Percentiles rank a stretch among this genome's conserved stretches.
Conservation (phyloP, 2,329 filamentous ascomycete genomes). For the Fusarium robinianum region DNA sequence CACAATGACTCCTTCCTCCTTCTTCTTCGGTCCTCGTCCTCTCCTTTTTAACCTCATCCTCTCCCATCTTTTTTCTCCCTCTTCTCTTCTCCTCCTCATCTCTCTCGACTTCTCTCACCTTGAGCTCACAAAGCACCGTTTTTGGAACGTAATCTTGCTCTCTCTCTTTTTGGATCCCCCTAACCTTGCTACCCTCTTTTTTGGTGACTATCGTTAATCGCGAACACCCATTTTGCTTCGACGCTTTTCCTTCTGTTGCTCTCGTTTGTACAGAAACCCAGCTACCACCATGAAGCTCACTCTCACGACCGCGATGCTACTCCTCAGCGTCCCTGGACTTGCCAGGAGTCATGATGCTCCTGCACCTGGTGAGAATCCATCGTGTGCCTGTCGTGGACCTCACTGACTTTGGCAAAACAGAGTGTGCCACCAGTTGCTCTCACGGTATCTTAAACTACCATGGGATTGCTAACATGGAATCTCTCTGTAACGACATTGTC, state of each 20-base stretch:
- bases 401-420: constrained; percentile 12
- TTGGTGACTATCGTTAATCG: constrained; percentile 42
- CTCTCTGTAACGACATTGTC: constrained; percentile 26
- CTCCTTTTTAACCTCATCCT: constrained; percentile 3
- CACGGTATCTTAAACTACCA: constrained; percentile 14
- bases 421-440: constrained; percentile 27
- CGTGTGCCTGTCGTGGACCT: not conserved
- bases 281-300: constrained; percentile 32
- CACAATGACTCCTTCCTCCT: constrained; percentile 5
- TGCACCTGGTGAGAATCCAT: constrained; percentile 16
- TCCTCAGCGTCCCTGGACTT: constrained; percentile 15
- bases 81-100: constrained; percentile 12
- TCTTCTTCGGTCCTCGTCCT: not conserved
- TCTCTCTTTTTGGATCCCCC: constrained; percentile 43
- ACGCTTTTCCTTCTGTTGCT: constrained; percentile 11
- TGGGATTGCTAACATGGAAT: constrained; percentile 8
- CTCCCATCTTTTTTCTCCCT: not conserved
- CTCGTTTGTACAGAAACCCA: constrained; percentile 6
- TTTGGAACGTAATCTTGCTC: constrained; percentile 31
- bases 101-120: constrained; percentile 28
- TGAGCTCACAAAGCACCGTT: constrained; percentile 32
- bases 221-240: constrained; percentile 35
- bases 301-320: constrained; percentile 12
- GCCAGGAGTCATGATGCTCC: constrained; percentile 3
- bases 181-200: constrained; percentile 23